Evolutionary conservation across 345 rosid species (phyloP).

Genomic region (Streptanthus diversifolius): DNA sequence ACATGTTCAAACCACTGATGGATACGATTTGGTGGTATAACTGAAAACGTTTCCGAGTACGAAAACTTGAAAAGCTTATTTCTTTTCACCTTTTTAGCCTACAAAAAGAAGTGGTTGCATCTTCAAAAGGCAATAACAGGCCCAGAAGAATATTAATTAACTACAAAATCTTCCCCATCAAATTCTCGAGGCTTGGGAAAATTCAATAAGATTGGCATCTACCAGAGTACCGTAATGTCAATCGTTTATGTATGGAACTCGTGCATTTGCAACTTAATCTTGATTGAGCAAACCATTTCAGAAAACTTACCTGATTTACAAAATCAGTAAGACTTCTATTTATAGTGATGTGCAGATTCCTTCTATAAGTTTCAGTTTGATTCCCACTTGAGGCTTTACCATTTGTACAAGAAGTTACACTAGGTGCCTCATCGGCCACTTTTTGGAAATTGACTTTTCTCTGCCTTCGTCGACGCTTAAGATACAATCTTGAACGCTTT

Average conservation of each 20-base stretch:
- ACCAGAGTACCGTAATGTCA: background rate
- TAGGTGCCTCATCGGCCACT: constrained; percentile 7
- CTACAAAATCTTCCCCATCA: background rate
- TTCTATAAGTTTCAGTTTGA: background rate
- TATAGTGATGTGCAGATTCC: background rate
- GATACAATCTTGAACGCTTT: constrained; percentile 33
- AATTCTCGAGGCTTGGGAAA: background rate
- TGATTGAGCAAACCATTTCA: background rate
- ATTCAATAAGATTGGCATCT: background rate
- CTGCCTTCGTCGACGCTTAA: constrained; percentile 32
- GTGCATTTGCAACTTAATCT: background rate
- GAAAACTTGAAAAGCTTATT: constrained; percentile 44
- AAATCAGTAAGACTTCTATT: background rate
- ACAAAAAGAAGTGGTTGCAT: constrained; percentile 36
- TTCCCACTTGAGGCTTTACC: constrained; percentile 11
- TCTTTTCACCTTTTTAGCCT: constrained; percentile 35
- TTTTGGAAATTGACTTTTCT: background rate
- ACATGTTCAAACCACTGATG: constrained; percentile 26
- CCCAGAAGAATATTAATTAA: background rate
- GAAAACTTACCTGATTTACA: constrained; percentile 21
- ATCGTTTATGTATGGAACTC: background rate
- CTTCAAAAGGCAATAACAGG: constrained; percentile 41
- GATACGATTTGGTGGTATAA: constrained; percentile 70
- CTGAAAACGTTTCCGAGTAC: constrained; percentile 39
- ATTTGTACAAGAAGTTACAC: constrained; percentile 13